Percentiles rank a stretch among this genome's conserved stretches.
Evolutionary conservation across 1,139 yeast species (phyloP).

Genomic region (Blastobotrys persicus): DNA sequence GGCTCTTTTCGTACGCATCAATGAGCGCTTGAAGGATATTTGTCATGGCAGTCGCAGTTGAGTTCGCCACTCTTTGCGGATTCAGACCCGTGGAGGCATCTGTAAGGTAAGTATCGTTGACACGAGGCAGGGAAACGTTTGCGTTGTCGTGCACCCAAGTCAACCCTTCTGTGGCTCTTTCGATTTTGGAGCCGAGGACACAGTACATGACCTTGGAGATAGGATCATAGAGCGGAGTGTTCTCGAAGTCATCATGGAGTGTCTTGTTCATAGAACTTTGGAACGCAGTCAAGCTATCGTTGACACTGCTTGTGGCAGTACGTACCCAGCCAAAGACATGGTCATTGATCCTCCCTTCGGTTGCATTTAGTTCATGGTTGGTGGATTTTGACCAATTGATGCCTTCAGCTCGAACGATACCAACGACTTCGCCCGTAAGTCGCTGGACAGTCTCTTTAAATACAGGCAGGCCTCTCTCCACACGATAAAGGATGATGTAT

Average conservation of each 20-base stretch:
- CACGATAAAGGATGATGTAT: constrained; percentile 36
- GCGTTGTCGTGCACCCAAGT: constrained; percentile 75
- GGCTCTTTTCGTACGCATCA: constrained; percentile 21
- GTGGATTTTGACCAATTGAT: constrained; percentile 52
- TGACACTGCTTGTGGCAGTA: constrained; percentile 53
- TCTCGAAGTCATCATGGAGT: constrained; percentile 57
- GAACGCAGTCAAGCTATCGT: constrained; percentile 53
- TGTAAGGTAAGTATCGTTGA: constrained; percentile 32
- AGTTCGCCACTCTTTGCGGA: constrained; percentile 4
- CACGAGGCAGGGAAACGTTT: constrained; percentile 56
- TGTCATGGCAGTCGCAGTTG: constrained; percentile 10
- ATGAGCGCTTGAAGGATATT: constrained; percentile 19
- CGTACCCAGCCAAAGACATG: constrained; percentile 67
- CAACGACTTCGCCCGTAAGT: constrained; percentile 22
- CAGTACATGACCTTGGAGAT: constrained; percentile 68
- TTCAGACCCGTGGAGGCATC: constrained; percentile 4
- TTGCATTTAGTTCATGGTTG: constrained; percentile 45
- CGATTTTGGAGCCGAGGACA: constrained; percentile 69
- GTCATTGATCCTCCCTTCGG: constrained; percentile 54
- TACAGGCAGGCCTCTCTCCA: constrained; percentile 25
- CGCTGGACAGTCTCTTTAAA: constrained; percentile 19
- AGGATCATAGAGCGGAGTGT: constrained; percentile 63
- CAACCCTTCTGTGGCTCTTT: constrained; percentile 63
- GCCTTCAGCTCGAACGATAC: constrained; percentile 24
- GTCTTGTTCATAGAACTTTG: constrained; percentile 52